Evolutionary conservation across 192 early-diverging fungal species (phyloP), one percentile per base, ranked within the genome.

Genomic region (Radiomyces spectabilis): DNA sequence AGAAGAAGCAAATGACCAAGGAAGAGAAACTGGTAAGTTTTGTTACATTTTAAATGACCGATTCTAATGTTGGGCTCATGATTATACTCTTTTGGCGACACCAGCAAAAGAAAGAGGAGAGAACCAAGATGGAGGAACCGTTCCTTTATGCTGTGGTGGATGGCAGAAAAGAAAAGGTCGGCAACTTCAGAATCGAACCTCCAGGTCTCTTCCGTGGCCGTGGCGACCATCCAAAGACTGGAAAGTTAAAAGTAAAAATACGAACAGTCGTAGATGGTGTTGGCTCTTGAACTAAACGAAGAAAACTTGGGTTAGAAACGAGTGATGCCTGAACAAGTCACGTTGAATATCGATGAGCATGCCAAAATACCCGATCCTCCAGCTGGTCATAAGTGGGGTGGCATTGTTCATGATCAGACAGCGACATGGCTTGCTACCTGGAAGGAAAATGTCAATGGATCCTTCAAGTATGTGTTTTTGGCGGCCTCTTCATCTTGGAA

Each of bases 381-480:
- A 19, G 69, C 75, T 0, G 96, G 94, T 19, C 96, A 98, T 66
- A 73, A 74, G 24, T 98, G 96, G 96, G 86, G 76, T 31, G 66
- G 74, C 12, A 83, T 98, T 41, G 76, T 85, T 10, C 89, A 97
- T 56, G 93, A 97, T 55, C 85, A 89, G 61, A 90, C 80, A 1
- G 94, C 94, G 33, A 94, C 89, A 15, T 98, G 96, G 96, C 72
- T 98, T 32, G 96, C 96, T 1, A 95, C 79, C 31, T 98, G 96
- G 96, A 97, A 94, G 63, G 96, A 98, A 58, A 98, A 97, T 68
- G 89, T 98, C 46, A 97, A 98, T 68, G 84, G 82, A 22, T 80
- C 75, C 51, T 85, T 77, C 57, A 98, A 98, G 63, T 98, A 98
- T 66, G 90, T 98, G 22, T 94, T 94, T 57, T 78, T 98, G 63